Conservation (phyloP, 2,329 filamentous ascomycete genomes). For the Alternaria ventricosa region DNA sequence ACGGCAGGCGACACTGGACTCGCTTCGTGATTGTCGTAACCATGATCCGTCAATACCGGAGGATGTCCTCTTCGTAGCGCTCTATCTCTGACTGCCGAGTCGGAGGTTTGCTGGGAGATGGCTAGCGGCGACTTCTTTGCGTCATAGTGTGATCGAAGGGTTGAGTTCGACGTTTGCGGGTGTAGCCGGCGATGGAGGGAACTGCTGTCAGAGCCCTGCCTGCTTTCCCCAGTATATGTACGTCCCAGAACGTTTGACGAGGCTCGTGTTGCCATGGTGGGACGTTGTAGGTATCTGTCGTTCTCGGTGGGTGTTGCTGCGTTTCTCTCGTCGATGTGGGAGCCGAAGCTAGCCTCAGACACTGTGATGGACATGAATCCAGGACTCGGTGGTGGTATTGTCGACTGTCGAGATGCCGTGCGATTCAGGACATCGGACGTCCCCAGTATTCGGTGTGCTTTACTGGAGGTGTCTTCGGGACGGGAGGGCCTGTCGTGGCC, state of each 20-base stretch:
- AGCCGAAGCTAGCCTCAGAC: slow-evolving; percentile 38
- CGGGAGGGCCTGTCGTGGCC: slow-evolving; percentile 33
- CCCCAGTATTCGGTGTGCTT: slow-evolving; percentile 49
- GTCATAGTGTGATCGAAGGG: slow-evolving; percentile 54
- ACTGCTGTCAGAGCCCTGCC: slow-evolving; percentile 38
- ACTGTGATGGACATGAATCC: slow-evolving; percentile 43
- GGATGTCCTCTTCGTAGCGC: slow-evolving; percentile 50
- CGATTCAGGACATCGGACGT: slow-evolving; percentile 41
- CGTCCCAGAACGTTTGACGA: slow-evolving; percentile 45
- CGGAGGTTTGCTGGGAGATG: slow-evolving; percentile 55
- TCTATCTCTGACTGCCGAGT: slow-evolving; percentile 53
- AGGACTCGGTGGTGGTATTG: slow-evolving; percentile 31
- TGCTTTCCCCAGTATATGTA: slow-evolving; percentile 28
- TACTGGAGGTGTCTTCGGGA: slow-evolving; percentile 34
- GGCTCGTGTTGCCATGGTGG: slow-evolving; percentile 36
- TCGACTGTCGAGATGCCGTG: slow-evolving; percentile 28
- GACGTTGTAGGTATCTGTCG: slow-evolving; percentile 20
- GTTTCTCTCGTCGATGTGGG: slow-evolving; percentile 31
- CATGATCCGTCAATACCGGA: slow-evolving; percentile 25
- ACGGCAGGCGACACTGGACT: slow-evolving; percentile 32
- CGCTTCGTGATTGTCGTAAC: slow-evolving; percentile 16
- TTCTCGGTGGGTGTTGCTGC: slow-evolving; percentile 29
- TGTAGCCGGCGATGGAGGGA: slow-evolving; percentile 36
- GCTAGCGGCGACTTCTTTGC: slow-evolving; percentile 48
- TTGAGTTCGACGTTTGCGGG: slow-evolving; percentile 46